Evolutionary conservation across 345 rosid species (phyloP).

Genomic region (Brassica juncea): DNA sequence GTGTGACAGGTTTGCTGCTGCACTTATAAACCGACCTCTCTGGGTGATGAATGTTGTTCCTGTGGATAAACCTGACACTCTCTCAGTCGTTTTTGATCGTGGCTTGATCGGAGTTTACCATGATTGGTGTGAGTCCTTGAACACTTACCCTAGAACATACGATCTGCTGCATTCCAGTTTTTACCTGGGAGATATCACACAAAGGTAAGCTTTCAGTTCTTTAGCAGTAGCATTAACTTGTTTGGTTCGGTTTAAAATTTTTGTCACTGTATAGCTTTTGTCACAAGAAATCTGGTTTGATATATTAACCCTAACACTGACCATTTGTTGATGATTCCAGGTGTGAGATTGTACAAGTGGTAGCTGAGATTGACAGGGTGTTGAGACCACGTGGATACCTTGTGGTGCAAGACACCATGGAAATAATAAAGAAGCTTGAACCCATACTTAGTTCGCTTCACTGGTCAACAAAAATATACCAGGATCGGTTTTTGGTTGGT

Average conservation of each 20-base stretch:
- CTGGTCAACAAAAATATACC: conserved; percentile 65
- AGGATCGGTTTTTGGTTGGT: conserved; percentile 68
- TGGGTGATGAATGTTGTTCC: conserved; percentile 98
- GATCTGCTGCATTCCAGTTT: conserved; percentile 83
- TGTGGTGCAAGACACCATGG: conserved; percentile 70
- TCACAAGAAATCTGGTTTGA: not conserved
- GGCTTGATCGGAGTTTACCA: conserved; percentile 88
- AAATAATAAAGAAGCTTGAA: conserved; percentile 55
- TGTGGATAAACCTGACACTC: conserved; percentile 60
- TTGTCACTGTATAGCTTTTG: not conserved
- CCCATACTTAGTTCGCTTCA: conserved; percentile 57
- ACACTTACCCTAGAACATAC: conserved; percentile 85
- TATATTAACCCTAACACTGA: not conserved
- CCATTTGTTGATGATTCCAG: conserved; percentile 37
- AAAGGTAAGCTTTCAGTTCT: conserved; percentile 24
- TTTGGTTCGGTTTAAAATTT: not conserved
- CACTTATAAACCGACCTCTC: conserved; percentile 61
- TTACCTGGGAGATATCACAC: conserved; percentile 44
- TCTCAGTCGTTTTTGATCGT: conserved; percentile 63
- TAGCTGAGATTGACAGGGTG: conserved; percentile 74
- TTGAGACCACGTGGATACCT: conserved; percentile 81
- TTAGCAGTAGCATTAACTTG: not conserved
- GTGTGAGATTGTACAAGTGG: conserved; percentile 60
- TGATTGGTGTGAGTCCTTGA: conserved; percentile 90
- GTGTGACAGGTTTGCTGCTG: conserved; percentile 72